Evolutionary conservation across 176 grass and related monocot species (phyloP).

Genomic region (Zea mays): Zm-B73-REFERENCE-NAM-5.0 NC_050101.1:113603501-113604000

Average conservation of each 20-base stretch:
- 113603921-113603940: conserved; percentile 39
- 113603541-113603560: conserved; percentile 59
- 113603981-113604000: conserved; percentile 46
- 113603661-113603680: conserved; percentile 58
- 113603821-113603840: conserved; percentile 60
- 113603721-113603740: conserved; percentile 91
- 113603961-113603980: conserved; percentile 41
- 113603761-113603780: conserved; percentile 69
- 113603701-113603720: conserved; percentile 84
- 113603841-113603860: conserved; percentile 66
- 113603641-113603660: conserved; percentile 74
- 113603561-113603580: conserved; percentile 69
- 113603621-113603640: conserved; percentile 81
- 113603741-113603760: conserved; percentile 58
- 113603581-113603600: conserved; percentile 79
- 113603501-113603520: conserved; percentile 49
- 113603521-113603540: conserved; percentile 24
- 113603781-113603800: conserved; percentile 64
- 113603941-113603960: conserved; percentile 81
- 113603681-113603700: conserved; percentile 60
- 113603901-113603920: conserved; percentile 43
- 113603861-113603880: conserved; percentile 76
- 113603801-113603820: conserved; percentile 55
- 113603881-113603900: conserved; percentile 83
- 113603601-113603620: conserved; percentile 57